A percentile compares a stretch with the other conserved stretches of the same genome.
Conservation (phyloP, 257 asterid genomes). For the Solanum lignicaule region DNA sequence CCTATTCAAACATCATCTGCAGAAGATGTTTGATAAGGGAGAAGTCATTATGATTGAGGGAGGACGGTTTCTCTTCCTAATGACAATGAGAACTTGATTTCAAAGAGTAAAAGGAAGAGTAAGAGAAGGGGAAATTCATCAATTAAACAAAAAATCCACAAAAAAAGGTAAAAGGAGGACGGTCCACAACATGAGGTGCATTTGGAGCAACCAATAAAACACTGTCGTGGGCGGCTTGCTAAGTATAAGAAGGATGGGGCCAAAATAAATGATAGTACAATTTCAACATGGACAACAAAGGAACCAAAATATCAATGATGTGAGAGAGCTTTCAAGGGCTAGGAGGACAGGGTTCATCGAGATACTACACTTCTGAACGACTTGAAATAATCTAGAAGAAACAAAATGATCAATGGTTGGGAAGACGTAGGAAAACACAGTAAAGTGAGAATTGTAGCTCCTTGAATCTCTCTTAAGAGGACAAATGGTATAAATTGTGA, state of each 20-base stretch:
- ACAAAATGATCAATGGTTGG: not conserved
- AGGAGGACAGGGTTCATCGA: not conserved
- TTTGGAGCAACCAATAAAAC: not conserved
- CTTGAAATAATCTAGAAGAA: not conserved
- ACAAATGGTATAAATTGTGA: not conserved
- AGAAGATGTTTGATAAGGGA: not conserved
- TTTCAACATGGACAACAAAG: not conserved
- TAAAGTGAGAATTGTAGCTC: not conserved
- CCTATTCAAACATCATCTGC: slow-evolving; percentile 26
- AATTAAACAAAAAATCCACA: too few relatives aligned
- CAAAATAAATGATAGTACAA: not conserved
- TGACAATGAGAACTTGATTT: too few relatives aligned
- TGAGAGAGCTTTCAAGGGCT: slow-evolving; percentile 6
- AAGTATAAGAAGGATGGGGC: not conserved
- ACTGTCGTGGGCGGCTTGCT: not conserved
- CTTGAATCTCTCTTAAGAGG: not conserved
- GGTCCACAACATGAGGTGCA: not conserved
- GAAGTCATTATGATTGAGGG: not conserved
- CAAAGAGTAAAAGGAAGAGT: not conserved
- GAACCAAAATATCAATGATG: not conserved
- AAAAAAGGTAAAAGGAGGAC: not conserved
- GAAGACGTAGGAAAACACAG: not conserved
- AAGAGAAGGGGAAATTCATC: not conserved
- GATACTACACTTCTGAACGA: not conserved
- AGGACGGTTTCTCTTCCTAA: too few relatives aligned